phyloP scores from a whole-genome alignment of 805 yeast genomes.

The Wickerhamiella cacticola region DNA sequence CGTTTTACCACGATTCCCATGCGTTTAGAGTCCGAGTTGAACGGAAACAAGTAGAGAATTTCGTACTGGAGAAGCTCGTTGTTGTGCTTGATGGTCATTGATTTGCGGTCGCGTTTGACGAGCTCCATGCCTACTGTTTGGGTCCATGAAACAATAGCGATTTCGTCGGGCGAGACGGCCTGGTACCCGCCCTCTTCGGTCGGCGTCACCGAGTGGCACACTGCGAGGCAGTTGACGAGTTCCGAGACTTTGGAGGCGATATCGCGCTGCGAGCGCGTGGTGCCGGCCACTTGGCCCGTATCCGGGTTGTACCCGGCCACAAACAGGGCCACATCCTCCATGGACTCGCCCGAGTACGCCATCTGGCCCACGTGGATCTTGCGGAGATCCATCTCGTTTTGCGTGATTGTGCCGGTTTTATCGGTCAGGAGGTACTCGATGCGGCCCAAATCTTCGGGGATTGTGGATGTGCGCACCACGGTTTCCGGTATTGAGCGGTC shows the following conservation, averaged over 20 bases:
- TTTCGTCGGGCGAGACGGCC: slow-evolving; percentile 98
- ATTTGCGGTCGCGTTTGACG: slow-evolving; percentile 67
- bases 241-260: slow-evolving; percentile 67
- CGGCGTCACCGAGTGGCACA: slow-evolving; percentile 98
- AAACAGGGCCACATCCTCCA: slow-evolving; percentile 74
- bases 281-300: slow-evolving; percentile 19
- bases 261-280: slow-evolving; percentile 47
- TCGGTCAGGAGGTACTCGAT: slow-evolving; percentile 86
- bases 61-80: slow-evolving; percentile 42
- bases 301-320: slow-evolving; percentile 29
- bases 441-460: slow-evolving; percentile 95
- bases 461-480: slow-evolving; percentile 90
- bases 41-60: slow-evolving; percentile 78
- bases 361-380: slow-evolving; percentile 87
- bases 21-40: slow-evolving; percentile 87
- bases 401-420: slow-evolving; percentile 95
- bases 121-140: slow-evolving; percentile 74
- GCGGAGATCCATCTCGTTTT: slow-evolving; percentile 94
- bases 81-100: slow-evolving; percentile 55
- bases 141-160: slow-evolving; percentile 90
- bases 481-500: slow-evolving; percentile 73
- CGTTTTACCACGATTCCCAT: slow-evolving; percentile 79
- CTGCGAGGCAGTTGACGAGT: slow-evolving; percentile 65
- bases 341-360: slow-evolving; percentile 80
- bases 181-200: slow-evolving; percentile 70